Conservation (phyloP, 495 filamentous ascomycete genomes). For the Achaetomiella virescens region DNA sequence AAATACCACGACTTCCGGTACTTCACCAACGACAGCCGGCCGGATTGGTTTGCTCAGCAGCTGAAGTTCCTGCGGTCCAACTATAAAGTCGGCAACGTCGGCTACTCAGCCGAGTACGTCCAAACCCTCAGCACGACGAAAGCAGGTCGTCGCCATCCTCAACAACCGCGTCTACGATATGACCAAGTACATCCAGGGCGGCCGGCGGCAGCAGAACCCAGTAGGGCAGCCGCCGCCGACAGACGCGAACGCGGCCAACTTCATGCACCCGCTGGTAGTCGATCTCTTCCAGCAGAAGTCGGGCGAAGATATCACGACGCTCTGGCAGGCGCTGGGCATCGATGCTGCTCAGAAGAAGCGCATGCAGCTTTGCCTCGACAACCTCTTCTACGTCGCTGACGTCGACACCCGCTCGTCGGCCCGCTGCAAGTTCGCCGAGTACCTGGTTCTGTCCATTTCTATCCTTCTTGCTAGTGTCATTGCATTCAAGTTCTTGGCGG, state of each 20-base stretch:
- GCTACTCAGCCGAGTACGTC: constrained; percentile 75
- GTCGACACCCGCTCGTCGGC: constrained; percentile 86
- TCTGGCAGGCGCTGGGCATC: constrained; percentile 67
- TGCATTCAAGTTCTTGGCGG: constrained; percentile 92
- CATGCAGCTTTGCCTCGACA: constrained; percentile 85
- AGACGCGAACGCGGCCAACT: constrained; percentile 56
- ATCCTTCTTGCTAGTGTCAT: constrained; percentile 76
- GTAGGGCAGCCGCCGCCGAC: constrained; percentile 43
- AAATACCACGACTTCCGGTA: constrained; percentile 91
- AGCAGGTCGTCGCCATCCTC: constrained; percentile 68
- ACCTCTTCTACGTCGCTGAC: constrained; percentile 91
- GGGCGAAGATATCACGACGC: constrained; percentile 75
- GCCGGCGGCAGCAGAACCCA: constrained; percentile 55
- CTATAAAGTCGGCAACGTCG: constrained; percentile 85
- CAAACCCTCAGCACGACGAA: constrained; percentile 58
- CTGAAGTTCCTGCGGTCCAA: constrained; percentile 66
- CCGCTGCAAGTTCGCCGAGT: constrained; percentile 81
- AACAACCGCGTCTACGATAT: constrained; percentile 83
- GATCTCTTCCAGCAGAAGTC: constrained; percentile 68
- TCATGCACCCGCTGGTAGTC: constrained; percentile 73
- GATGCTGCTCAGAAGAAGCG: constrained; percentile 45
- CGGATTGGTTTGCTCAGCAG: constrained; percentile 87
- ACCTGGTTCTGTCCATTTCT: constrained; percentile 87
- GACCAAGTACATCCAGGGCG: constrained; percentile 75
- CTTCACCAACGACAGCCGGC: constrained; percentile 71